Evolutionary conservation across 345 rosid species (phyloP), one percentile per base, ranked within the genome.

Genomic region (Arabidopsis suecica): DNA sequence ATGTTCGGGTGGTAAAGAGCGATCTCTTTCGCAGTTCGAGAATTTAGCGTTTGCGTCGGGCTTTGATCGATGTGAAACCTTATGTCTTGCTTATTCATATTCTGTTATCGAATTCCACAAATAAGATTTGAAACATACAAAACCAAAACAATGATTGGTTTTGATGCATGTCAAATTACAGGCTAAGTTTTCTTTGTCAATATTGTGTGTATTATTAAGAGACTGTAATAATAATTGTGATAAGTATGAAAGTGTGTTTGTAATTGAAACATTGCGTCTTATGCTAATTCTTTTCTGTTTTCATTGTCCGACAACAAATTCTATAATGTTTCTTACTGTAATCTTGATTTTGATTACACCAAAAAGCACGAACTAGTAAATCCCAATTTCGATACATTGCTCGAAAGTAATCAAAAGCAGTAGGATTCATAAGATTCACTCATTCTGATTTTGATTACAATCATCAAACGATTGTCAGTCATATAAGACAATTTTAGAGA

Each of bases 1-100:
- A 42, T 75, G 9, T n/a, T 72, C 80, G 0, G 81, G 82, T n/a
- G 89, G 85, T 0, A 82, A 80, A 60, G 89, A 84, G 65, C 81
- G 87, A 73, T 74, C 79, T 2, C 51, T 25, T 42, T 50, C 59
- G 16, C 85, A 85, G 50, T 83, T 44, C 1, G 57, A 79, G 42
- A 49, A 54, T 18, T 76, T 87, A n/a, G 87, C 85, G 0, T 12
- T 25, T 18, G 73, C 11, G 7, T 60, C 83, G 1, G 86, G 85
- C 7, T 87, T 83, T 22, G 3, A 65, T 2, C 61, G 79, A 20
- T 71, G 68, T 61, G 59, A 71, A 48, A 23, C 49, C 12, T 38
- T 71, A 0, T 61, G 75, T 1, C 30, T 3, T 48, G 66, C 38
- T 0, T 2, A 41, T 42, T 33, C 42, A 8, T 58, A 20, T 58